These are phyloP conservation scores for Didymella keratinophila DNA, from an alignment of 2,329 filamentous ascomycete species.

Conservation along the genomic window DNA sequence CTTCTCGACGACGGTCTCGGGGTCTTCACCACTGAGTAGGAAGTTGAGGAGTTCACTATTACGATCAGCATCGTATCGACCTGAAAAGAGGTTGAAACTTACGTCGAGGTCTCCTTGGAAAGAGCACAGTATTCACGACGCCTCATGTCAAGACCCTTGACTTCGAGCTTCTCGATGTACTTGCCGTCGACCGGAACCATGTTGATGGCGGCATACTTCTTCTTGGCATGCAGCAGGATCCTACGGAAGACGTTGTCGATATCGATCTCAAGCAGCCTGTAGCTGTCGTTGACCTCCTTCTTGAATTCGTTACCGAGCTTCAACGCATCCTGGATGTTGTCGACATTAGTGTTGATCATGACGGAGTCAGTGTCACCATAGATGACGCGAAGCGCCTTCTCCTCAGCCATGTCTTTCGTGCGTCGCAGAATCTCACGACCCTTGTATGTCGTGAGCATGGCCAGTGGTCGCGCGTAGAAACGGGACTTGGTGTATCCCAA, in stretches of 20 bases:
- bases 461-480: conserved; percentile 94
- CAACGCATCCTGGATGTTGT: conserved; percentile 88
- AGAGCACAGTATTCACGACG: conserved; percentile 95
- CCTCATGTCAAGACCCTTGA: conserved; percentile 98
- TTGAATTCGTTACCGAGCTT: conserved; percentile 96
- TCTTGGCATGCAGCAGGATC: conserved; percentile 94
- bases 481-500: conserved; percentile 95
- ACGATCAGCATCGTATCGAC: conserved; percentile 17
- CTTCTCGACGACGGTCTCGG: conserved; percentile 83
- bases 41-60: conserved; percentile 82
- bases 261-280: conserved; percentile 92
- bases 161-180: conserved; percentile 92
- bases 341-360: conserved; percentile 99
- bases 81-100: conserved; percentile 30
- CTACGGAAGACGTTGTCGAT: conserved; percentile 97
- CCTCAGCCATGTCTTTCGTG: conserved; percentile 95
- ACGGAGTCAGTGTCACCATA: conserved; percentile 99
- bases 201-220: conserved; percentile 98
- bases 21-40: conserved; percentile 91
- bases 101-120: conserved; percentile 89
- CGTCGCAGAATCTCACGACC: conserved; percentile 95
- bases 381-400: conserved; percentile 89
- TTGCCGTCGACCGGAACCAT: conserved; percentile 88
- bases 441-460: conserved; percentile 95
- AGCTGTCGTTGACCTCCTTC: conserved; percentile 90